Base-by-base conservation (phyloP, 1,284 basidiomycete genomes). In the Meira nashicola region DNA sequence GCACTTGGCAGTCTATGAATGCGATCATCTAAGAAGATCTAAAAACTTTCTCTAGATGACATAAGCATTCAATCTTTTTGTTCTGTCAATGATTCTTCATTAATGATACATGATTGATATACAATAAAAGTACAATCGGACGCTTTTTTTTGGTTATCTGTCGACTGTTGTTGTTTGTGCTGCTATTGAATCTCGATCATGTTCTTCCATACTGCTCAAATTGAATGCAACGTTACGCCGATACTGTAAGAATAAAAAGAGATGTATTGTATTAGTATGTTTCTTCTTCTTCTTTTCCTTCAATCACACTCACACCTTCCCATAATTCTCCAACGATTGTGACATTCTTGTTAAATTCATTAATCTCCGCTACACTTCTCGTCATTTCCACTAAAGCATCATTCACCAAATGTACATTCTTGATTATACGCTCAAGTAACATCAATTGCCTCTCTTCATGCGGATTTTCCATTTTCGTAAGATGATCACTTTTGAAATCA, bases 371-470 rank as follows among this genome's bases (percentile, higher is more conserved):
- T 60, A 90, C 79, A 62, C 86, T 88, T 62, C 87, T 85, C 72
- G 90, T 89, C 57, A 92, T 82, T 73, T 92, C 89, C n/a, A 85
- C 78, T 52, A 59, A 70, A 43, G 54, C 65, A 40, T 67, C 58
- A 55, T 55, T 70, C 37, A 70, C 49, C 80, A 87, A 71, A 65
- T 92, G 90, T 10, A 89, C 86, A 70, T 91, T 94, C 80, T 92
- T 92, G 41, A 92, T 82, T 66, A 95, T 93, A 28, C 92, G 84
- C 71, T 92, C 90, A 2, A 94, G 83, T 38, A 94, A 83, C 40
- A 92, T 86, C 38, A 89, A 89, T 77, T 95, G 92, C 62, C 89
- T 83, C 79, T 92, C 90, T 63, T 91, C 89, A 74, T 94, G 89
- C 25, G 89, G 53, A 40, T 54, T 54, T 38, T 54, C 53, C 53